Base-by-base conservation (phyloP, 768 basidiomycete genomes). In the Obba rivulosa region DNA sequence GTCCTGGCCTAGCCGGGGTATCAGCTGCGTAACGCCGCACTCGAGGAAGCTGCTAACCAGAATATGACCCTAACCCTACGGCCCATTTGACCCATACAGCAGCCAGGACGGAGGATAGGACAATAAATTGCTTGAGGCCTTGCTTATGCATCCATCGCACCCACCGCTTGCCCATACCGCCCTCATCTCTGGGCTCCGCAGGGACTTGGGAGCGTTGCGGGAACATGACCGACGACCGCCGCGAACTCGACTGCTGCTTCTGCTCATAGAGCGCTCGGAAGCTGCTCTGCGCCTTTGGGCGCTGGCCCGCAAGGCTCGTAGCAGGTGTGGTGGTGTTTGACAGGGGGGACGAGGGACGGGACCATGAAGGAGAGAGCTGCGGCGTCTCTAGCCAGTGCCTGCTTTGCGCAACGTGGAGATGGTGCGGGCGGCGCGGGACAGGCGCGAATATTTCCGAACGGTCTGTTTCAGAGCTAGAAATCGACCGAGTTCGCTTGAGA, bases 111-210 rank as follows among this genome's bases (percentile, higher is more conserved):
- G 75, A 69, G 38, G 66, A 64, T 3, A 84, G 82, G 1, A 85
- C 62, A 7, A 86, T 74, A 77, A 77, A 85, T 2, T 62, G 58
- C 56, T 74, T 81, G 61, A 87, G 62, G 16, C 74, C 76, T 28
- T 77, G 71, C 54, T 75, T 82, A 52, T 88, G 85, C 85, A 91
- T 87, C 87, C 85, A 92, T 37, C 82, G 73, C 34, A 87, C 70
- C 82, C 83, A 87, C 37, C 82, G 62, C 53, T 76, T 71, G 10
- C 74, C 85, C 65, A 80, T 73, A 25, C 74, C 69, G 3, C 54
- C 56, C 41, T 69, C 66, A 31, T 51, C 54, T 3, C 48, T 46
- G 8, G 47, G 46, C 16, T 58, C 62, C 10, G 48, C 48, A 25
- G 28, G 28, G 28, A 13, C 7, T 13, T 31, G 28, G 7, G 28